Base-by-base conservation (phyloP, 176 grass and related monocot species). In the Oryza coarctata region DNA sequence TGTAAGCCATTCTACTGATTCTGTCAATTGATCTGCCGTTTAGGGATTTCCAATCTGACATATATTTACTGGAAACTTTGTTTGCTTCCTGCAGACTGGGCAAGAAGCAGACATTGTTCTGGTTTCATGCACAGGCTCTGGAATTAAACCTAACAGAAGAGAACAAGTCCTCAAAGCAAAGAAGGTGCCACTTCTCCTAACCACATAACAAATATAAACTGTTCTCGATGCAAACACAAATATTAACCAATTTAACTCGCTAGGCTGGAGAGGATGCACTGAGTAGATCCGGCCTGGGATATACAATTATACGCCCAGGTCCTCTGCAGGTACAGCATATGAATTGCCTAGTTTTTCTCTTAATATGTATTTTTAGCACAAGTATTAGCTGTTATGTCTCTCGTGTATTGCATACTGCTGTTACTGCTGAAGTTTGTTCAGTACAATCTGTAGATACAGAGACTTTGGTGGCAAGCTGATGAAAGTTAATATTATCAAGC, bases 131-230 rank as follows among this genome's bases (percentile, higher is more conserved):
- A 80, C 96, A 76, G 96, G 96, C 62, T 99, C 93, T 55, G 93
- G 87, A 80, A 94, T 99, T 80, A 93, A 99, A 86, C 62, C 73
- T 35, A 88, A 81, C 64, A 86, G 93, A 92, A 95, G 96, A 80
- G 93, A 94, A 67, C 96, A 99, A 76, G 96, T 99, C 63, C 96
- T 99, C 25, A 99, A 95, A 90, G 96, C 96, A 66, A 99, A 99
- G 85, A 91, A 87, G 96, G 96, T 98, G 83, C 15, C 75, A 63
- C 18, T 30, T 85, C 84, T 70, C 28, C 28, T 63, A 71, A 65
- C 74, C 41, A 33, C 10, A 27, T 66, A 12, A 41, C 65, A 70
- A 35, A 52, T 70, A 2, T 58, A 60, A 84, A 20, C 44, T 79
- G 80, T 64, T 72, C 14, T 60, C 25, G 22, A 60, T 25, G 55